These are phyloP conservation scores for Penicillium janthinellum DNA, from an alignment of 2,329 filamentous ascomycete species.

Conservation along the genomic window DNA sequence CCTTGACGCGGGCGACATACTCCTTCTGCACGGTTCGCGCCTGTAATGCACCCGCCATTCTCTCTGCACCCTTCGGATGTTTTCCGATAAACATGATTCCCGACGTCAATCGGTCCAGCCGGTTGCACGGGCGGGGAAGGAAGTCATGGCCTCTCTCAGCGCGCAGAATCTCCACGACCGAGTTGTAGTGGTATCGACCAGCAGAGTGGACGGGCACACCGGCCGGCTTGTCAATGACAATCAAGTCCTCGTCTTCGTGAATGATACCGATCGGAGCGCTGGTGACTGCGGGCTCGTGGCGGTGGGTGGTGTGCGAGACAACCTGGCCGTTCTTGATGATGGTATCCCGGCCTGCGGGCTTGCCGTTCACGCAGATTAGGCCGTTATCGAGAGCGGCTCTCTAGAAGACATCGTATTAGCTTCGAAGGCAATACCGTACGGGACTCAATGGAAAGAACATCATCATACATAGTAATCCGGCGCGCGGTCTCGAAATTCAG, in stretches of 20 bases:
- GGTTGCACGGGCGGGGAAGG: slow-evolving; percentile 76
- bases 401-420: slow-evolving; percentile 38
- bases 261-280: slow-evolving; percentile 77
- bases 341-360: slow-evolving; percentile 67
- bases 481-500: slow-evolving; percentile 88
- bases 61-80: slow-evolving; percentile 74
- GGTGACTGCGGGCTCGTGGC: slow-evolving; percentile 92
- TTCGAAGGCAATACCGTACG: not conserved
- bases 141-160: slow-evolving; percentile 65
- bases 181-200: slow-evolving; percentile 94
- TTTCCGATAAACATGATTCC: slow-evolving; percentile 99
- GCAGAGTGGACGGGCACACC: slow-evolving; percentile 95
- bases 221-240: slow-evolving; percentile 95
- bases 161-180: slow-evolving; percentile 88
- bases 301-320: slow-evolving; percentile 89
- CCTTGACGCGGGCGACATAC: slow-evolving; percentile 88
- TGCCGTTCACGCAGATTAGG: slow-evolving; percentile 77
- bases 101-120: slow-evolving; percentile 90
- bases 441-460: not conserved
- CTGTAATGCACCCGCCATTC: slow-evolving; percentile 73
- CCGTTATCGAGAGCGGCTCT: slow-evolving; percentile 77
- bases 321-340: slow-evolving; percentile 85
- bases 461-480: slow-evolving; percentile 75
- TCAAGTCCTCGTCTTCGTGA: slow-evolving; percentile 88
- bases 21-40: slow-evolving; percentile 87